A percentile compares a stretch with the other conserved stretches of the same genome.
phyloP scores from a whole-genome alignment of 768 basidiomycete species.

The Mycena capillaripes region DNA sequence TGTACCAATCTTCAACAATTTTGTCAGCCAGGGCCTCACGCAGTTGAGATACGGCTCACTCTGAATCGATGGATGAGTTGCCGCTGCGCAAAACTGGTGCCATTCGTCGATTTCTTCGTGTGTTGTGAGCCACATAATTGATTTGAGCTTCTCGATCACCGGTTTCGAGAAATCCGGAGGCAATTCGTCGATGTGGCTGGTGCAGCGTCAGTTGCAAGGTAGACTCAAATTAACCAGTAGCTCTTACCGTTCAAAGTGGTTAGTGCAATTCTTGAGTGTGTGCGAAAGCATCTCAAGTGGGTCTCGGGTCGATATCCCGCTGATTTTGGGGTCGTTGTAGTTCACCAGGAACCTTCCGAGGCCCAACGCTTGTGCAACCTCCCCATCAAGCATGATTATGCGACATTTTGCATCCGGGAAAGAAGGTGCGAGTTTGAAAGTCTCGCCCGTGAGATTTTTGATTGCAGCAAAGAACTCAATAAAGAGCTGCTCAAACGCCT shows the following conservation, averaged over 20 bases:
- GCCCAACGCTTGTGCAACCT: slow-evolving; percentile 17
- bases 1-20: slow-evolving; percentile 38
- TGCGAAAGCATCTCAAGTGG: not conserved
- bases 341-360: slow-evolving; percentile 3
- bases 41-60: not conserved
- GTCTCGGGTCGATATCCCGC: not conserved
- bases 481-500: slow-evolving; percentile 33
- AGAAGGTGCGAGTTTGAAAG: slow-evolving; percentile 32
- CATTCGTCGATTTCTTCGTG: slow-evolving; percentile 37
- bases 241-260: slow-evolving; percentile 5
- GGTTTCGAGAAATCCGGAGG: slow-evolving; percentile 17
- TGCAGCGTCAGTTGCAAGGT: not conserved
- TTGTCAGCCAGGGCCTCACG: not conserved
- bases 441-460: slow-evolving; percentile 27
- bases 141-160: slow-evolving; percentile 32
- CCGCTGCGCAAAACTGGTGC: slow-evolving; percentile 28
- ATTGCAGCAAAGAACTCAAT: slow-evolving; percentile 29
- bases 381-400: slow-evolving; percentile 15
- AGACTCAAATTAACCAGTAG: not conserved
- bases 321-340: slow-evolving; percentile 23
- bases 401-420: slow-evolving; percentile 33
- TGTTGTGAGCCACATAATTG: slow-evolving; percentile 23
- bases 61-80: not conserved
- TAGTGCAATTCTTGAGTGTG: slow-evolving; percentile 13
- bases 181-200: slow-evolving; percentile 40